phyloP scores from a whole-genome alignment of 2,329 filamentous ascomycete genomes.

The Colletotrichum melonis region DNA sequence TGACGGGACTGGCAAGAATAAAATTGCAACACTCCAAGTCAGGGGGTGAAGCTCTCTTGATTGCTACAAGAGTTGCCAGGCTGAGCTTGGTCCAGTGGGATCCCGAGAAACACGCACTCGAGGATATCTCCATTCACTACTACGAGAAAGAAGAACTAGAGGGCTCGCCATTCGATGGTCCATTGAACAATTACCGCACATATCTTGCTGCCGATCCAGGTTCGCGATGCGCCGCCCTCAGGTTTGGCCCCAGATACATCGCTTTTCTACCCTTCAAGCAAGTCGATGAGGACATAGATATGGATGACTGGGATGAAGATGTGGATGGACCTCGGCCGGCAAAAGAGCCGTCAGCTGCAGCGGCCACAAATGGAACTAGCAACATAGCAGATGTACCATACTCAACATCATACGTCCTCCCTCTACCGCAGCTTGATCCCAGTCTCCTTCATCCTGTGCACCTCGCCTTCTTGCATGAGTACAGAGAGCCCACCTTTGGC shows the following conservation, averaged over 20 bases:
- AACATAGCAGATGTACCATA: constrained; percentile 74
- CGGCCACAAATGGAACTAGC: constrained; percentile 49
- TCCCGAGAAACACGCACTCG: constrained; percentile 79
- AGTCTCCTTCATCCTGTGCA: constrained; percentile 89
- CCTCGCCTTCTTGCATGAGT: constrained; percentile 94
- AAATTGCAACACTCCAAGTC: constrained; percentile 79
- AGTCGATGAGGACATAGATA: constrained; percentile 85
- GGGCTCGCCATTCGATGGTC: constrained; percentile 83
- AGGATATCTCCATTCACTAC: constrained; percentile 95
- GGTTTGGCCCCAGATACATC: constrained; percentile 88
- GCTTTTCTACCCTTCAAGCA: constrained; percentile 95
- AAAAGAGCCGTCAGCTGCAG: constrained; percentile 50
- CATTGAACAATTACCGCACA: constrained; percentile 80
- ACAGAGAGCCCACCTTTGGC: constrained; percentile 96
- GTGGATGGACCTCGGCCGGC: constrained; percentile 75
- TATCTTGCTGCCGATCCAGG: constrained; percentile 89
- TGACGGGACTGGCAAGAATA: constrained; percentile 85
- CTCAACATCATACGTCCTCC: constrained; percentile 91
- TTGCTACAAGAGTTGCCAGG: constrained; percentile 92
- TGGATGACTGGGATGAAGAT: constrained; percentile 90
- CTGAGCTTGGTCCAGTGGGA: constrained; percentile 96
- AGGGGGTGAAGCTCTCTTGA: constrained; percentile 83
- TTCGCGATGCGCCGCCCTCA: constrained; percentile 92
- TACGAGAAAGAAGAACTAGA: constrained; percentile 95
- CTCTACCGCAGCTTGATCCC: constrained; percentile 88